Evolutionary conservation across 192 early-diverging fungal genomes (phyloP), one percentile per base, ranked within the genome.

Genomic region (Coemansia sp.): DNA sequence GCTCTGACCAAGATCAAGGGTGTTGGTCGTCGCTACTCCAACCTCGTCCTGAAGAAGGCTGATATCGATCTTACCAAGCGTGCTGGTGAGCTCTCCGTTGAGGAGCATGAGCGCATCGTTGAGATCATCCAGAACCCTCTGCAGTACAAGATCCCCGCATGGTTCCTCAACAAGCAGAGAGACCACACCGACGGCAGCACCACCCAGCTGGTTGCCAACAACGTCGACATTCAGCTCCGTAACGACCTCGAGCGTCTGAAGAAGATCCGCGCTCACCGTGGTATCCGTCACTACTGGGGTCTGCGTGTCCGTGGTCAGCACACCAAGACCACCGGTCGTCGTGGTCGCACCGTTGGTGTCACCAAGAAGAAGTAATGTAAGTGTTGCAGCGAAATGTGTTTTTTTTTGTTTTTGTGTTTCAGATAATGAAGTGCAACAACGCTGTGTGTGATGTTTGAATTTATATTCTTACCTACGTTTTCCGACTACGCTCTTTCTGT

Each of bases 101-200:
- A 97, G 81, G 96, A 99, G 88, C 91, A 96, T 63, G 96, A 97
- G 87, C 93, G 96, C 74, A 84, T 99, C 58, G 94, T 99, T 63
- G 94, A 90, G 78, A 99, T 99, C 83, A 89, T 99, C 85, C 96
- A 99, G 85, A 96, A 97, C 93, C 96, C 96, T 61, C 90, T 91
- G 75, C 94, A 99, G 86, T 99, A 95, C 91, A 96, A 96, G 89
- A 96, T 99, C 87, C 96, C 96, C 66, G 86, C 92, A 85, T 99
- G 96, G 96, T 99, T 97, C 93, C 89, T 99, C 63, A 99, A 99
- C 92, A 90, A 94, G 84, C 96, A 99, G 84, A 98, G 97, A 92
- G 94, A 98, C 87, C 89, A 93, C 78, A 86, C 89, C 71, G 91
- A 93, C 77, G 94, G 94, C 82, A 94, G 93, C 85, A 94, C 91